A percentile compares a stretch with the other conserved stretches of the same genome.
Conservation (phyloP, 1,284 basidiomycete genomes). For the Fomitopsis palustris region DNA sequence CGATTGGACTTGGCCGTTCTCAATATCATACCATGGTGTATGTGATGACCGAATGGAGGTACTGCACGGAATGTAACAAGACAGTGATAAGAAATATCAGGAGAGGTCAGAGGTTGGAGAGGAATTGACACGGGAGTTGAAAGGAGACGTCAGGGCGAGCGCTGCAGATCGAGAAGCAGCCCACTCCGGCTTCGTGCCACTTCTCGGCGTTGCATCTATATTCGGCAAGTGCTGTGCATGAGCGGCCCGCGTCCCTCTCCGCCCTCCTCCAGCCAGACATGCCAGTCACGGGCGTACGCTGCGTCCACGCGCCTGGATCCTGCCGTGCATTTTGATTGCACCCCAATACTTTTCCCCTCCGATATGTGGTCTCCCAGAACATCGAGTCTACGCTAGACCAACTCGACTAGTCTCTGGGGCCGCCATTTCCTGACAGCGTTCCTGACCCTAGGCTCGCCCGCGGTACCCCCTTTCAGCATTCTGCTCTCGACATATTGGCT, state of each 20-base stretch:
- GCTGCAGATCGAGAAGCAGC: neutral
- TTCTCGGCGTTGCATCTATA: neutral
- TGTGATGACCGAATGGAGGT: neutral
- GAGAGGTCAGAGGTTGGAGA: neutral
- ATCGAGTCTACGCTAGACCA: neutral
- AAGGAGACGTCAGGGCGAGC: neutral
- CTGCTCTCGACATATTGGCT: neutral
- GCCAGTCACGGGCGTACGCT: too few relatives aligned
- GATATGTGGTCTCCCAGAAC: neutral
- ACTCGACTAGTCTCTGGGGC: neutral
- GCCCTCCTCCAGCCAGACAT: neutral
- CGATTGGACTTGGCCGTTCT: neutral
- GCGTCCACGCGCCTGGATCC: too few relatives aligned
- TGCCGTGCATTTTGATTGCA: neutral
- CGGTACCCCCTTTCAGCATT: neutral
- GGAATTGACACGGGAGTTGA: neutral
- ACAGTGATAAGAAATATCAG: neutral
- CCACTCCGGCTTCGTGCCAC: neutral
- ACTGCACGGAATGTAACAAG: neutral
- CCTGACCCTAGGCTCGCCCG: neutral
- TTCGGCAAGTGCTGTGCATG: constrained; percentile 1
- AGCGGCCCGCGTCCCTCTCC: neutral
- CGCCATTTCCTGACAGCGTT: neutral
- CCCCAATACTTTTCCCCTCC: neutral
- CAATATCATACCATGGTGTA: neutral